phyloP scores from a whole-genome alignment of 768 basidiomycete species.

The Suillus brevipes region DNA sequence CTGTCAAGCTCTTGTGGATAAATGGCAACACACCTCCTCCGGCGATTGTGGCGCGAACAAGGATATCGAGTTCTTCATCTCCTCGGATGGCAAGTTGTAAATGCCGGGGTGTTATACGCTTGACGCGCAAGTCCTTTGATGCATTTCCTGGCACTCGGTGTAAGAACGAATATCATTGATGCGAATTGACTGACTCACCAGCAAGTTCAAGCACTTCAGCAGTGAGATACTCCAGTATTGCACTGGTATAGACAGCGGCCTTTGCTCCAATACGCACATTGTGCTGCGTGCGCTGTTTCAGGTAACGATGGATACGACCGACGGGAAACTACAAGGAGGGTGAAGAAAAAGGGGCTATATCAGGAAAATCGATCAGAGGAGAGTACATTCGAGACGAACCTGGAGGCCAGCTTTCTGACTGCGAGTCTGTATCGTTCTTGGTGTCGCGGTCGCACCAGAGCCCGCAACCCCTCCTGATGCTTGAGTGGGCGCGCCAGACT shows the following conservation, averaged over 20 bases:
- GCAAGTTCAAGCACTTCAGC: conserved; percentile 96
- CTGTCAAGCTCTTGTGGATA: conserved; percentile 82
- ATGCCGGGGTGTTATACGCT: conserved; percentile 96
- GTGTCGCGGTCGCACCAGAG: conserved; percentile 31
- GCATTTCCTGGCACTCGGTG: conserved; percentile 69
- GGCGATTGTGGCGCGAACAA: conserved; percentile 93
- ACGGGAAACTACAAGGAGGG: conserved; percentile 74
- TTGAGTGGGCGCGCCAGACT: conserved; percentile 39
- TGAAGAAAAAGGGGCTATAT: conserved; percentile 4
- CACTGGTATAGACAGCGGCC: conserved; percentile 95
- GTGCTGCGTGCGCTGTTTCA: conserved; percentile 90
- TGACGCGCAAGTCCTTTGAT: conserved; percentile 95
- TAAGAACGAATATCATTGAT: neutral
- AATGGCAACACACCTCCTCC: conserved; percentile 87
- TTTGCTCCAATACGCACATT: conserved; percentile 97
- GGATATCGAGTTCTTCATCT: conserved; percentile 94
- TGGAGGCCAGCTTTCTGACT: conserved; percentile 88
- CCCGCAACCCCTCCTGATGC: conserved; percentile 16
- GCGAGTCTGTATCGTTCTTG: conserved; percentile 56
- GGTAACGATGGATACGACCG: conserved; percentile 95
- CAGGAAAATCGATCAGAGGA: conserved; percentile 3
- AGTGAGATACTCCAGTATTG: conserved; percentile 93
- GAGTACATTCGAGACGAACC: conserved; percentile 41
- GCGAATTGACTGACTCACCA: conserved; percentile 48
- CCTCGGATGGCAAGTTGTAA: conserved; percentile 95